Evolutionary conservation across 108 stramenopile species (phyloP).

Genomic region (Nannochloropsis salina): DNA sequence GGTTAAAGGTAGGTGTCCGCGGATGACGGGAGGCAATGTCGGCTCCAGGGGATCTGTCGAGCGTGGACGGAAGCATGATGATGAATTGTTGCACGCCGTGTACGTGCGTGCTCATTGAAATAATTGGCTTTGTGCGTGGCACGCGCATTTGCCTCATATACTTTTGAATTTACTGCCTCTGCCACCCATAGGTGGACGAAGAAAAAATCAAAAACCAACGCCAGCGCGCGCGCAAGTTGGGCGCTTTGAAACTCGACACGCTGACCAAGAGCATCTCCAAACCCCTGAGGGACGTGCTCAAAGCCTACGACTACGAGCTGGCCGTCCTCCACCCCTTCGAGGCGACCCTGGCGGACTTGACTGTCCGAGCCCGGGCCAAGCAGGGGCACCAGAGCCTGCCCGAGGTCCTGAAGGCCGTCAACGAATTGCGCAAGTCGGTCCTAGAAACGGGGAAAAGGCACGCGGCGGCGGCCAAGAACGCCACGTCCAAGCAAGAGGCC

Average conservation of each 20-base stretch:
- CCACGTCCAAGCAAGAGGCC: conserved; percentile 66
- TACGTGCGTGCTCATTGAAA: too few species aligned
- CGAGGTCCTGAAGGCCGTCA: conserved; percentile 60
- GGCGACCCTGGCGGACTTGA: conserved; percentile 77
- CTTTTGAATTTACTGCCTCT: neutral
- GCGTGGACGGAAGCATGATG: neutral
- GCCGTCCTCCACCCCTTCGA: conserved; percentile 83
- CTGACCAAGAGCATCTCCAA: conserved; percentile 67
- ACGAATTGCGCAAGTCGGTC: conserved; percentile 70
- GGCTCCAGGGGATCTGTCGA: too few species aligned
- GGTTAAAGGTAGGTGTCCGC: conserved; percentile 23
- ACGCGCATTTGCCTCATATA: neutral
- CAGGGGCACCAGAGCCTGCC: conserved; percentile 31
- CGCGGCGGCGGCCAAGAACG: conserved; percentile 69
- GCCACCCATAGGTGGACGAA: conserved; percentile 23
- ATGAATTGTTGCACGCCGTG: neutral
- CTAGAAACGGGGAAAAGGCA: conserved; percentile 72
- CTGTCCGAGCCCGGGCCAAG: conserved; percentile 57
- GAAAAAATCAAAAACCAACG: conserved; percentile 48
- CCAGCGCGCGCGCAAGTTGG: conserved; percentile 44
- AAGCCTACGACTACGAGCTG: conserved; percentile 68
- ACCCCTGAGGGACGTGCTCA: conserved; percentile 69
- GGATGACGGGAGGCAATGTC: too few species aligned
- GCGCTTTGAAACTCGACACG: conserved; percentile 59
- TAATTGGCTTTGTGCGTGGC: neutral